Base-by-base conservation (phyloP, 164 flowering plant species). In the Piper betle region DNA sequence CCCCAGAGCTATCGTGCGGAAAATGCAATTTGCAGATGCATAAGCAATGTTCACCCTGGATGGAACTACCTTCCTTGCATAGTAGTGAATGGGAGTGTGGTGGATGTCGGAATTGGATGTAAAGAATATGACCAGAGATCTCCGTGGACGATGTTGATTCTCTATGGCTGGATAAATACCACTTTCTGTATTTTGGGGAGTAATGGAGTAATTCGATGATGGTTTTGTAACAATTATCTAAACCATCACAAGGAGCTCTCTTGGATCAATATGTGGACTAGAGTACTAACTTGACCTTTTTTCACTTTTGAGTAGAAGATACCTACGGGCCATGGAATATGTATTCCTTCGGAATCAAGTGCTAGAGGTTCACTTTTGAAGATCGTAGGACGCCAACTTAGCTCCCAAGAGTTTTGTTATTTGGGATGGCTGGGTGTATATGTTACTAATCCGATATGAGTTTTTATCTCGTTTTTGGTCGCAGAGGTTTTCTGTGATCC, bases 41-140 rank as follows among this genome's bases (percentile, higher is more conserved):
- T 63, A 69, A 73, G 39, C 75, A 72, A 60, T 94, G 99, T 70
- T 84, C 92, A 8, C 93, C 91, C 1, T 85, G 90, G 94, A 76
- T 37, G 54, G 91, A 82, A 62, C 38, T 61, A 10, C 39, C 64
- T 3, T 41, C 71, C 52, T 46, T 11, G 50, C 78, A 70, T 39
- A 75, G 63, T 3, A 55, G 39, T 25, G 54, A 67, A 40, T 94
- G 99, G 99, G 78, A 68, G 53, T 94, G 99, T 72, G 92, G 89
- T 57, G 39, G 62, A 63, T 93, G 99, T 71, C 79, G 95, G 25
- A 85, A 72, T 61, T 86, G 91, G 93, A 69, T 71, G 58, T 55
- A 38, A 55, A 25, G 57, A 33, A 55, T 17, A 55, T 33, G 25
- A 13, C 10, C 55, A 8, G 37, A 25, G 13, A 6, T 4, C 16